Base-by-base conservation (phyloP, 2,329 filamentous ascomycete genomes). In the Zymoseptoria crescenta region DNA sequence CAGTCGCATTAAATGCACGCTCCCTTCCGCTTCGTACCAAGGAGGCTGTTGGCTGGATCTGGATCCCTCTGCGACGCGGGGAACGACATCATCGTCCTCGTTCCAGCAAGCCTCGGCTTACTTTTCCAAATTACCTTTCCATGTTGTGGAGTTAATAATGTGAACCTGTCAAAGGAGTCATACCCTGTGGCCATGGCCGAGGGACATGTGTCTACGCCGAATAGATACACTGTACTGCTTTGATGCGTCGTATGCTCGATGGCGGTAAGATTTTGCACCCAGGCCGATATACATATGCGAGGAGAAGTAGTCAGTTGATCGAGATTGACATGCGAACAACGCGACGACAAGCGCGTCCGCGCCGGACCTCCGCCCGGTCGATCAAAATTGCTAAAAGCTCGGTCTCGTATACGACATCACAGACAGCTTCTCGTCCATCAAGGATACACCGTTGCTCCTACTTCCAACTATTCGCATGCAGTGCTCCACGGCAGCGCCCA, bases 391-490 rank as follows among this genome's bases (percentile, higher is more conserved):
- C 35, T 45, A 4, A 13, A 45, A 45, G 35, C 35, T 45, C 35
- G 35, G 35, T 45, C 35, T 45, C 35, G 35, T 45, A 45, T n/a
- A n/a, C 35, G 35, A 45, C 35, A 16, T 45, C 35, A 45, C 35
- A 41, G 35, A 41, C 35, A 16, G 35, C 35, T 45, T 45, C 35
- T 45, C 20, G 49, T 28, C 27, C 49, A 52, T 52, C 35, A 45
- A 45, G 13, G 35, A 45, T 16, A 45, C 35, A 13, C 35, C n/a
- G 13, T 10, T 41, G 10, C 35, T 16, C 35, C 13, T 45, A 45
- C 35, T 5, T 45, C 16, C 35, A 24, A 24, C 24, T 24, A 24
- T 45, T 45, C 35, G 16, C 55, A 65, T 65, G 63, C 59, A 50
- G 61, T 53, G 28, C 50, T 55, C 49, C 35, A 49, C 51, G 27